Evolutionary conservation across 176 grass and related monocot genomes (phyloP).

Genomic region (Eleusine indica): DNA sequence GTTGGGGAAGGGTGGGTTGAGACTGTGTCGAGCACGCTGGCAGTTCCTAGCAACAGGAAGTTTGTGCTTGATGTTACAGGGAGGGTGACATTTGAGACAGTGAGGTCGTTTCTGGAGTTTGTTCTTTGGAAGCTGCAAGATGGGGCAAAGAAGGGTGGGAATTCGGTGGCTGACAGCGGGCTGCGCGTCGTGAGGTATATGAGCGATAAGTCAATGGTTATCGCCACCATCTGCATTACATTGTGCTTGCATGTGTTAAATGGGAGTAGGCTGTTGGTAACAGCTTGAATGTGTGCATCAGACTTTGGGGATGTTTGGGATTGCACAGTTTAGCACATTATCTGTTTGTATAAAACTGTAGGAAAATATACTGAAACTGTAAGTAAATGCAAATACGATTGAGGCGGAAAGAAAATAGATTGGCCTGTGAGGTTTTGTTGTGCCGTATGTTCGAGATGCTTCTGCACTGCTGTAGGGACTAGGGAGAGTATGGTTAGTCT

Average conservation of each 20-base stretch:
- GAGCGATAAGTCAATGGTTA: constrained; percentile 73
- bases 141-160: constrained; percentile 49
- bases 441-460: constrained; percentile 17
- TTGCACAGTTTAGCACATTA: constrained; percentile 30
- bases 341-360: constrained; percentile 36
- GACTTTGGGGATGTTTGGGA: background rate
- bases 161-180: constrained; percentile 41
- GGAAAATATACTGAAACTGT: constrained; percentile 37
- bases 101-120: constrained; percentile 91
- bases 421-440: constrained; percentile 26
- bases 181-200: constrained; percentile 62
- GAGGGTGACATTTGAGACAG: constrained; percentile 89
- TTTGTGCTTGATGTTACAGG: constrained; percentile 93
- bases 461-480: background rate
- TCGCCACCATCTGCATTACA: constrained; percentile 70
- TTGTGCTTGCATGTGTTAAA: constrained; percentile 80
- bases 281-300: constrained; percentile 31
- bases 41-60: constrained; percentile 74
- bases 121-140: constrained; percentile 73
- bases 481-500: constrained; percentile 20
- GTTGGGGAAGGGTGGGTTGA: constrained; percentile 62
- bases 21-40: constrained; percentile 67
- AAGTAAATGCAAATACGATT: constrained; percentile 27
- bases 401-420: background rate
- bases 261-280: constrained; percentile 56